phyloP scores from a whole-genome alignment of 116 monocot species.

The Thalassia testudinum region DNA sequence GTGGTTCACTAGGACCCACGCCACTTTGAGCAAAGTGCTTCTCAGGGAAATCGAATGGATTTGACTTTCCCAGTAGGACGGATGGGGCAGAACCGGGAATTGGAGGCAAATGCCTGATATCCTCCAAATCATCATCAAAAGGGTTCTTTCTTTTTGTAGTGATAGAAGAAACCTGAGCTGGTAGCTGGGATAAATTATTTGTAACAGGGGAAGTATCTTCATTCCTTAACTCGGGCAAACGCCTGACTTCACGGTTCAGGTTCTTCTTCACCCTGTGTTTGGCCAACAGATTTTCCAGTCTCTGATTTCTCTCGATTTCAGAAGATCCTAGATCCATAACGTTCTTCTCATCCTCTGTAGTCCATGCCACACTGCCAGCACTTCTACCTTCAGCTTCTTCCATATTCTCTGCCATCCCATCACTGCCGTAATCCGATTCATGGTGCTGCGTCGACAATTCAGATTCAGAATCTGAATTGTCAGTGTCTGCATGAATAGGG shows the following conservation, averaged over 20 bases:
- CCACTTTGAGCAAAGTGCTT: conserved; percentile 7
- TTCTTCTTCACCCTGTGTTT: conserved; percentile 57
- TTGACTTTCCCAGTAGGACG: conserved; percentile 34
- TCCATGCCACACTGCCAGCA: conserved; percentile 20
- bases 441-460: conserved; percentile 20
- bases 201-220: conserved; percentile 10
- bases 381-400: conserved; percentile 3
- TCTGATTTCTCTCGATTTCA: conserved; percentile 73
- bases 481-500: conserved; percentile 16
- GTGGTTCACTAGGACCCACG: neutral
- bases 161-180: conserved; percentile 30
- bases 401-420: neutral
- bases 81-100: conserved; percentile 91
- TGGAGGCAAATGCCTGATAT: conserved; percentile 15
- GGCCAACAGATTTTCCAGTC: conserved; percentile 74
- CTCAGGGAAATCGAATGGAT: conserved; percentile 66
- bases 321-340: conserved; percentile 73
- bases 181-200: conserved; percentile 25
- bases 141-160: conserved; percentile 44
- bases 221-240: conserved; percentile 36
- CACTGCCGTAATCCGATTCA: conserved; percentile 7
- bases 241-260: conserved; percentile 21
- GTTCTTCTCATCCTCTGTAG: conserved; percentile 72
- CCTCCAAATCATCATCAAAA: conserved; percentile 51
- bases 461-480: conserved; percentile 18